A percentile compares a stretch with the other conserved stretches of the same genome.
phyloP scores from a whole-genome alignment of 2,329 filamentous ascomycete species.

The Arthrobotrys iridis region DNA sequence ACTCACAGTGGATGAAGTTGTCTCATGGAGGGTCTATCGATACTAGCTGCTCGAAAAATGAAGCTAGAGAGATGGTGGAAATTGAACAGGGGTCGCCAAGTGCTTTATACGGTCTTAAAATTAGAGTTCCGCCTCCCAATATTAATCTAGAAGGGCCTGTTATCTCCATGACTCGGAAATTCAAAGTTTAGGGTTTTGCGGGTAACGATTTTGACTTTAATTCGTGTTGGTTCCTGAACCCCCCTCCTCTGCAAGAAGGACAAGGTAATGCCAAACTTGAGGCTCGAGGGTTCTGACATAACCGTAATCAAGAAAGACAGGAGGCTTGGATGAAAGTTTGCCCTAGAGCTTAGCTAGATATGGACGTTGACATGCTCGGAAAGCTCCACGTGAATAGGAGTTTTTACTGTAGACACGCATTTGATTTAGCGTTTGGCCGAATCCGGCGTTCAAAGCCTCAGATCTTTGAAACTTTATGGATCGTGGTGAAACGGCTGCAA shows the following conservation, averaged over 20 bases:
- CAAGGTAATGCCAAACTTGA: background rate
- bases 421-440: slow-evolving; percentile 10
- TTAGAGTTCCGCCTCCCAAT: background rate
- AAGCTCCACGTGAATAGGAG: no score
- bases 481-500: no score
- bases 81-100: background rate
- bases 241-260: background rate
- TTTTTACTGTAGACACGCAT: background rate
- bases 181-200: background rate
- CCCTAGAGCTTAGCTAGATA: background rate
- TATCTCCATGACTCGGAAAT: background rate
- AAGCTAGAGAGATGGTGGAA: background rate
- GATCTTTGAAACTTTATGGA: background rate
- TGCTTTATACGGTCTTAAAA: slow-evolving; percentile 14
- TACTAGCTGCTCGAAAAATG: background rate
- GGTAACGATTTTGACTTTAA: background rate
- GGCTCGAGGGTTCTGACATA: background rate
- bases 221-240: background rate
- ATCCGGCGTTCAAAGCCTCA: slow-evolving; percentile 4
- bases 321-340: background rate
- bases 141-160: background rate
- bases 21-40: background rate
- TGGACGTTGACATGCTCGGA: background rate
- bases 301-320: background rate
- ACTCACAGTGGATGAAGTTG: slow-evolving; percentile 1